A percentile compares a stretch with the other conserved stretches of the same genome.
Evolutionary conservation across 2,329 filamentous ascomycete genomes (phyloP).

Genomic region (Alternaria sp.): DNA sequence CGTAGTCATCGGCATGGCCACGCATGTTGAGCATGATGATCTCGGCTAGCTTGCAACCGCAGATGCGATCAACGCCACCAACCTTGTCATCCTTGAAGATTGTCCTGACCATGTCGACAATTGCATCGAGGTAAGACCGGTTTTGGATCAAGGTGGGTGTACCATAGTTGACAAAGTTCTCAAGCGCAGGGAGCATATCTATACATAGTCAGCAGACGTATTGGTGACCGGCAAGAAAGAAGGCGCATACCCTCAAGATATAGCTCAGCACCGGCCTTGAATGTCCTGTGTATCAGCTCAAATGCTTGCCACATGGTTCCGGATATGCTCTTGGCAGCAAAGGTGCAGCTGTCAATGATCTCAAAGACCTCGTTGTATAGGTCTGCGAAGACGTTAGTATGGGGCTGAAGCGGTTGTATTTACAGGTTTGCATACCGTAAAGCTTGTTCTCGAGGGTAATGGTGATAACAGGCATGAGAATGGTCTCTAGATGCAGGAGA

Average conservation of each 20-base stretch:
- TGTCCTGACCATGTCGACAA: conserved; percentile 92
- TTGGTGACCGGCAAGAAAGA: background rate
- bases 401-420: background rate
- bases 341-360: conserved; percentile 99
- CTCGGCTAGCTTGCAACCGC: conserved; percentile 96
- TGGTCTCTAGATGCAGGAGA: conserved; percentile 89
- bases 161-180: conserved; percentile 97
- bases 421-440: conserved; percentile 67
- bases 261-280: conserved; percentile 95
- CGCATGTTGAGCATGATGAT: conserved; percentile 96
- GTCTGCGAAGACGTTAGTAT: conserved; percentile 61
- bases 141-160: conserved; percentile 81
- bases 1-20: conserved; percentile 85
- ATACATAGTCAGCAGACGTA: conserved; percentile 18
- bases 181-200: conserved; percentile 96
- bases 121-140: conserved; percentile 83
- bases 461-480: conserved; percentile 95
- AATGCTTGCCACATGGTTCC: conserved; percentile 99
- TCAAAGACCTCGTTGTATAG: conserved; percentile 98
- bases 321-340: conserved; percentile 94
- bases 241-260: conserved; percentile 74
- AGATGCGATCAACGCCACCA: conserved; percentile 92
- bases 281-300: conserved; percentile 93
- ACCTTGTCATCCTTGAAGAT: conserved; percentile 95
- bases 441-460: conserved; percentile 98